Base-by-base conservation (phyloP, 345 rosid genomes). In the Punica granatum region DNA sequence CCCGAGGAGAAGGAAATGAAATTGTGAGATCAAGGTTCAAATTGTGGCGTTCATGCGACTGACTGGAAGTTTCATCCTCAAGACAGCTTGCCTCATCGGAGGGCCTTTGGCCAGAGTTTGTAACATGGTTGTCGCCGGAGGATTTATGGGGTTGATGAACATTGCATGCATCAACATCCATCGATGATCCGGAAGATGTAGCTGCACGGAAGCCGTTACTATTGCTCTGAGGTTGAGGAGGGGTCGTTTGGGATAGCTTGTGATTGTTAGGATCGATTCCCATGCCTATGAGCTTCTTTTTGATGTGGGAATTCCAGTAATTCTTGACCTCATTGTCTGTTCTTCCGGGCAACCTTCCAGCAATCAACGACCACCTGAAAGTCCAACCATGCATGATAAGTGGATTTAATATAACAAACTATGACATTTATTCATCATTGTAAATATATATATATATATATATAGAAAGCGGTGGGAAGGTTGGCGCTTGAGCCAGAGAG, bases 291-390 rank as follows among this genome's bases (percentile, higher is more conserved):
- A 63, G 31, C 66, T 63, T 63, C 66, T 63, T 63, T 48, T 63
- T 63, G 48, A 63, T 63, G 49, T 63, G 66, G 3, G 73, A 63
- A 46, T 77, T 75, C 78, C 81, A 77, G 23, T 70, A 73, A 16
- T 79, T 77, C 62, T 82, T 77, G 21, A 82, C 73, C 43, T 77
- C 81, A 42, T 79, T 82, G 1, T 78, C 80, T 31, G 86, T 80
- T 72, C 84, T 78, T 42, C 84, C 86, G 1, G 86, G 80, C 13
- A 83, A 69, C 61, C 84, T 75, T 7, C 86, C 86, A 1, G 83
- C 82, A 6, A 83, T 83, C 70, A 83, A 35, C 12, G 84, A 73
- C 86, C 83, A 82, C 43, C 83, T 75, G 71, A 14, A 25, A 19
- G 48, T 15, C 18, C 25, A 63, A 42, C 43, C 53, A n/a, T n/a